Conservation (phyloP, 2,329 filamentous ascomycete species). For the Dactylellina cionopaga region DNA sequence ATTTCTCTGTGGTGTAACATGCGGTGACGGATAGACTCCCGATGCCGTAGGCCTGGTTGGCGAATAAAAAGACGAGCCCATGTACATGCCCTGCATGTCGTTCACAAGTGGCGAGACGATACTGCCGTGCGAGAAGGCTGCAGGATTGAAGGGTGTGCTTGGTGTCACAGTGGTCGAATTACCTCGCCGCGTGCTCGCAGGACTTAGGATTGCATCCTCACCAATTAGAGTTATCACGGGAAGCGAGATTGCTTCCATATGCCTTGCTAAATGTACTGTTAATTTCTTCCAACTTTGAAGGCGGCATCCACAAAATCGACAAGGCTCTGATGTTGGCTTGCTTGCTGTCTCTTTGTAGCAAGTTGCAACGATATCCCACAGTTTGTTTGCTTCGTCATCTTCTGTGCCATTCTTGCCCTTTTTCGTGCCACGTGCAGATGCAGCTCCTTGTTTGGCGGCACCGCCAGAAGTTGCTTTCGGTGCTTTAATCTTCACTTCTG, state of each 20-base stretch:
- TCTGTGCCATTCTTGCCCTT: conserved; percentile 57
- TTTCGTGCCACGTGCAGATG: conserved; percentile 51
- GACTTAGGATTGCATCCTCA: conserved; percentile 60
- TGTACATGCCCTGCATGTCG: conserved; percentile 44
- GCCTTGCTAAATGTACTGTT: conserved; percentile 90
- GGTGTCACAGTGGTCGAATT: conserved; percentile 50
- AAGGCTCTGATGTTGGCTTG: conserved; percentile 78
- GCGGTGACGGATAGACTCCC: conserved; percentile 40
- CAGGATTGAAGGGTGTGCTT: conserved; percentile 46
- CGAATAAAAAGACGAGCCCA: conserved; percentile 41
- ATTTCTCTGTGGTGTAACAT: conserved; percentile 41
- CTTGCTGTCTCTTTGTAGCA: conserved; percentile 77
- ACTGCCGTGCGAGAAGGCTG: conserved; percentile 30
- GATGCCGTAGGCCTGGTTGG: conserved; percentile 38
- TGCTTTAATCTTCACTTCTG: conserved; percentile 81
- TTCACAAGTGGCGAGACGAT: conserved; percentile 37
- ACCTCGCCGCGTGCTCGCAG: conserved; percentile 43
- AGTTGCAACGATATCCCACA: conserved; percentile 80
- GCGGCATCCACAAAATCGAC: conserved; percentile 83
- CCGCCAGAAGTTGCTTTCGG: conserved; percentile 71
- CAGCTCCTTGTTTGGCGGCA: conserved; percentile 51
- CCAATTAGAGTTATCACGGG: conserved; percentile 72
- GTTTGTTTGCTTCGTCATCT: conserved; percentile 67
- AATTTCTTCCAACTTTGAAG: conserved; percentile 91
- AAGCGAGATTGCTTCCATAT: conserved; percentile 91